Evolutionary conservation across 371 early-diverging fungal genomes (phyloP).

Genomic region (Lichtheimia ramosa): DNA sequence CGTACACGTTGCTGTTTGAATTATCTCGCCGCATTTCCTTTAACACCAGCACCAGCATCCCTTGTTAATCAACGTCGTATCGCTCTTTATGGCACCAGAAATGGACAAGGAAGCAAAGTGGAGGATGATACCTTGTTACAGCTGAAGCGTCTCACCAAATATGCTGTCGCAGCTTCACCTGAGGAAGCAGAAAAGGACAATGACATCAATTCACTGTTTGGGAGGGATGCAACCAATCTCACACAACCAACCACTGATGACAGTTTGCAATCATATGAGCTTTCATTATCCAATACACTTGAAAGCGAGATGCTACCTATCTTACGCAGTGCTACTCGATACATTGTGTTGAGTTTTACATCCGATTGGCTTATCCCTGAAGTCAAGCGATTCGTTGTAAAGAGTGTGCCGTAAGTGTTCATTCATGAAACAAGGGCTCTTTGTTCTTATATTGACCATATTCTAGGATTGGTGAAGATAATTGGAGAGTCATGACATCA

Average conservation of each 20-base stretch:
- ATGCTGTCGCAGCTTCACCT: conserved; percentile 25
- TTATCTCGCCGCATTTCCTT: conserved; percentile 57
- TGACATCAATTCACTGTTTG: conserved; percentile 28
- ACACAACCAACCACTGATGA: conserved; percentile 50
- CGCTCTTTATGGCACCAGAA: conserved; percentile 36
- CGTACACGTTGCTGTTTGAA: conserved; percentile 50
- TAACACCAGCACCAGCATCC: conserved; percentile 35
- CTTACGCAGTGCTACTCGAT: conserved; percentile 47
- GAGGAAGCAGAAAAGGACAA: neutral
- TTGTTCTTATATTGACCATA: neutral
- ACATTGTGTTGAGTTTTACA: conserved; percentile 50
- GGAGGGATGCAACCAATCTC: conserved; percentile 45
- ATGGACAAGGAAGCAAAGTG: conserved; percentile 17
- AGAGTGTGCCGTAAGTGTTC: conserved; percentile 56
- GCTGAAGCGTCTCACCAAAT: conserved; percentile 29
- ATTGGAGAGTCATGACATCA: conserved; percentile 80
- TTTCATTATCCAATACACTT: conserved; percentile 30
- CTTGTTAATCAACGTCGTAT: conserved; percentile 62
- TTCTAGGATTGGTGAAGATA: conserved; percentile 70
- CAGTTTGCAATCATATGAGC: conserved; percentile 29
- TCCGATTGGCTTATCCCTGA: conserved; percentile 61
- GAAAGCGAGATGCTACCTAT: conserved; percentile 31
- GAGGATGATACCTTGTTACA: conserved; percentile 25
- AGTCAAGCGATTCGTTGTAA: conserved; percentile 70
- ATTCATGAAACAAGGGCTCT: neutral